phyloP scores from a whole-genome alignment of 2,329 filamentous ascomycete species.

The Corynespora cassiicola region DNA sequence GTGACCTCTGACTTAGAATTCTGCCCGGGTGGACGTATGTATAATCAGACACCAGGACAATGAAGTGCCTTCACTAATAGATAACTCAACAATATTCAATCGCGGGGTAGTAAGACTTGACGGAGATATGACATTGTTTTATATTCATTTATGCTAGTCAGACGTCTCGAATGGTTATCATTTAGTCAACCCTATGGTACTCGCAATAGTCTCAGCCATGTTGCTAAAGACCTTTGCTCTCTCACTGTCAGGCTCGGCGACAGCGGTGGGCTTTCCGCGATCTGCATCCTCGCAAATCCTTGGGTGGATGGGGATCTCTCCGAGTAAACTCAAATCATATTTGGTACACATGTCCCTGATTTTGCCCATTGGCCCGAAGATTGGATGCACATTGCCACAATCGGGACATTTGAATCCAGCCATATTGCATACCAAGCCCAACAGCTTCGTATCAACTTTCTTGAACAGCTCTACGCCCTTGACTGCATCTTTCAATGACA shows the following conservation, averaged over 20 bases:
- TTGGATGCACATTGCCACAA: slow-evolving; percentile 57
- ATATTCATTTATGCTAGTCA: no score
- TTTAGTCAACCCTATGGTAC: no score
- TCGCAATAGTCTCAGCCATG: no score
- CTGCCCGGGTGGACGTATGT: no score
- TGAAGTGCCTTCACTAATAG: no score
- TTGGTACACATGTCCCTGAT: slow-evolving; percentile 80
- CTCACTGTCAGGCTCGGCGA: slow-evolving; percentile 78
- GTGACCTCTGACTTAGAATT: no score
- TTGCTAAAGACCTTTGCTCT: slow-evolving; percentile 74
- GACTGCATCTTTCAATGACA: slow-evolving; percentile 89
- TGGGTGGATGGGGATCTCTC: slow-evolving; percentile 86
- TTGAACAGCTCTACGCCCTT: slow-evolving; percentile 94
- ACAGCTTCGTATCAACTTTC: slow-evolving; percentile 77
- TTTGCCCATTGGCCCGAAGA: slow-evolving; percentile 67
- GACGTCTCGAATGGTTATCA: no score
- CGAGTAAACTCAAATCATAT: slow-evolving; percentile 79
- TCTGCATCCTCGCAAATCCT: slow-evolving; percentile 88
- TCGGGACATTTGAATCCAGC: slow-evolving; percentile 45
- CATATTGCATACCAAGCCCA: slow-evolving; percentile 75
- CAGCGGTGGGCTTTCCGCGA: slow-evolving; percentile 85
- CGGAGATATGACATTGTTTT: no score
- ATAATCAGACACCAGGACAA: no score
- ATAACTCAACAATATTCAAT: no score
- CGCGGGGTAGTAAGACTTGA: no score